Conservation (phyloP, 1,284 basidiomycete species). For the Chalciporus piperatoides region DNA sequence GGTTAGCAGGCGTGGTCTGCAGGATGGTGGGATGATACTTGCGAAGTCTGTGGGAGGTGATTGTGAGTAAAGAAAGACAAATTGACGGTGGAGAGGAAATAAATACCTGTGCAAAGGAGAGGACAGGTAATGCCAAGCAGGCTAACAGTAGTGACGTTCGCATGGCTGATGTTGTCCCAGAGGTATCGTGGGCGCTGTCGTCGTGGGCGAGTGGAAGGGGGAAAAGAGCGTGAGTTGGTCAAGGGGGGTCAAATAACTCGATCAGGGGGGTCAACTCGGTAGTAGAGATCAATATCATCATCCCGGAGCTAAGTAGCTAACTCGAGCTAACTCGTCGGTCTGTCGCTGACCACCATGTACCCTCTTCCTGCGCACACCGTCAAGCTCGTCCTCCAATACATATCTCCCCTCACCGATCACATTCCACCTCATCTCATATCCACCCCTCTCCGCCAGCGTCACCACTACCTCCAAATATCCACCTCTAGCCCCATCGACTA, state of each 20-base stretch:
- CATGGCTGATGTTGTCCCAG: constrained; percentile 15
- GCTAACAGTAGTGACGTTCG: constrained; percentile 21
- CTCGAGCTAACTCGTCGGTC: too few species aligned
- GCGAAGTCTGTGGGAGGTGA: constrained; percentile 21
- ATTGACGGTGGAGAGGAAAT: background rate
- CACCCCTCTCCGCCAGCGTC: constrained; percentile 55
- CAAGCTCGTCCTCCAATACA: constrained; percentile 53
- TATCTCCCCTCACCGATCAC: constrained; percentile 47
- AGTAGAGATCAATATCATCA: too few species aligned
- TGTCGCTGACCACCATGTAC: constrained; percentile 10
- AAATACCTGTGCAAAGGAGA: constrained; percentile 29
- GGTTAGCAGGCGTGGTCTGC: constrained; percentile 35
- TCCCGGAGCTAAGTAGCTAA: background rate
- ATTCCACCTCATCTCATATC: constrained; percentile 64
- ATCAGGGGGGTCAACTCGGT: constrained; percentile 12
- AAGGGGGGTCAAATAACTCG: background rate
- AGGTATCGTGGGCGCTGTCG: background rate
- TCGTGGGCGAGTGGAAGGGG: constrained; percentile 6
- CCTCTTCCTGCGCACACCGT: constrained; percentile 29
- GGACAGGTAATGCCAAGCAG: constrained; percentile 23
- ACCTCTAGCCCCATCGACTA: constrained; percentile 52
- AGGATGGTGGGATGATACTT: constrained; percentile 28
- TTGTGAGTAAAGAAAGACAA: constrained; percentile 2
- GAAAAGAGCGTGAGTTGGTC: background rate
- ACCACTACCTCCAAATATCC: constrained; percentile 57